Conservation (phyloP, 2,329 filamentous ascomycete genomes). For the Mycosphaerelloides madeirae region DNA sequence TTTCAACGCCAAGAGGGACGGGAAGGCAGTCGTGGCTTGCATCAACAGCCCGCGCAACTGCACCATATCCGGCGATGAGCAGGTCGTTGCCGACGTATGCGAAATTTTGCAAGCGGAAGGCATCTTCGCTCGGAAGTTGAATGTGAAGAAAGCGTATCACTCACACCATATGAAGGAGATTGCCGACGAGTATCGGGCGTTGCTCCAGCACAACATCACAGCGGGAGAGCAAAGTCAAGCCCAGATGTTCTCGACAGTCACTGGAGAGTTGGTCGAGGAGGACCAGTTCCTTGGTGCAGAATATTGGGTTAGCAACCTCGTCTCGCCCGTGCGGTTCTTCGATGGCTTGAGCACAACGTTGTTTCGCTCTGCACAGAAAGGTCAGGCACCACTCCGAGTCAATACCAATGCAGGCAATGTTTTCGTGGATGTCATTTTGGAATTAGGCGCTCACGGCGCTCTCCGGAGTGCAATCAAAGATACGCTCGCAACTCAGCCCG, state of each 20-base stretch:
- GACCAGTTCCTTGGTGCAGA: not conserved
- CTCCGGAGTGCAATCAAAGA: conserved; percentile 4
- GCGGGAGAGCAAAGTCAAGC: not conserved
- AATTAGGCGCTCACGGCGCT: conserved; percentile 13
- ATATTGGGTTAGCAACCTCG: conserved; percentile 12
- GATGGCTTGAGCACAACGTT: conserved; percentile 3
- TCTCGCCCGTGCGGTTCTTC: conserved; percentile 9
- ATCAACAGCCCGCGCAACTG: conserved; percentile 40
- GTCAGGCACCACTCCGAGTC: not conserved
- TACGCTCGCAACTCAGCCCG: conserved; percentile 2
- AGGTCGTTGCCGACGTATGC: conserved; percentile 33
- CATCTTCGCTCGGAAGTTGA: conserved; percentile 37
- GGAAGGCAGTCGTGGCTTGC: conserved; percentile 30
- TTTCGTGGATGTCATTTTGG: conserved; percentile 4
- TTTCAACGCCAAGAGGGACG: not conserved
- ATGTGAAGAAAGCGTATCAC: conserved; percentile 42
- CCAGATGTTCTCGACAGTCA: conserved; percentile 9
- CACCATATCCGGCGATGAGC: conserved; percentile 43
- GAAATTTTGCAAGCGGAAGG: conserved; percentile 32
- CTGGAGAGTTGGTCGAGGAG: not conserved
- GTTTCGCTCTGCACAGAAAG: not conserved
- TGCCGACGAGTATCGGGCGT: not conserved
- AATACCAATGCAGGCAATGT: not conserved
- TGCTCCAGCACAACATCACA: not conserved
- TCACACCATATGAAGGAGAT: conserved; percentile 32